A percentile compares a stretch with the other conserved stretches of the same genome.
Conservation (phyloP, 345 rosid species). For the Carallia pectinifolia region DNA sequence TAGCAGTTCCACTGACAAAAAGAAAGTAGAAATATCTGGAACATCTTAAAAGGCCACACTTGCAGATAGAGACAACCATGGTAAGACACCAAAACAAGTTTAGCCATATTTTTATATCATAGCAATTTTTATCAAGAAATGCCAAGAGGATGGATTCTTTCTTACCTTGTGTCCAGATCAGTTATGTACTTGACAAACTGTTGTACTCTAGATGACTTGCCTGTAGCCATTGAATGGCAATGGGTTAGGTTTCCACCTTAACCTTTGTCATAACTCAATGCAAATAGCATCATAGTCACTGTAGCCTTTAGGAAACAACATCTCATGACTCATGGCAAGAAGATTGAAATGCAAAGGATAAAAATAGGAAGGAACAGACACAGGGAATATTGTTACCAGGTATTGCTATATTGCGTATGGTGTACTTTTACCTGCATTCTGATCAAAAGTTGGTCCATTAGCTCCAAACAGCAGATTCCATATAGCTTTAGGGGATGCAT, state of each 20-base stretch:
- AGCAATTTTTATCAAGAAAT: background rate
- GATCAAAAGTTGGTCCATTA: slow-evolving; percentile 46
- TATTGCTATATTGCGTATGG: background rate
- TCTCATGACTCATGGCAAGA: background rate
- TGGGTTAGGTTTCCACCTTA: slow-evolving; percentile 7
- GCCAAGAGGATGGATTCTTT: slow-evolving; percentile 16
- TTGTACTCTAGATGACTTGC: slow-evolving; percentile 56
- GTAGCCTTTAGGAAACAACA: background rate
- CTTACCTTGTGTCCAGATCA: slow-evolving; percentile 72
- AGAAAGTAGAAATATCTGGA: slow-evolving; percentile 8
- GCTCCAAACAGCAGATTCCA: slow-evolving; percentile 78
- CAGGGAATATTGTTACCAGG: background rate
- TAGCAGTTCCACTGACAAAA: slow-evolving; percentile 54
- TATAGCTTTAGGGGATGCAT: slow-evolving; percentile 83
- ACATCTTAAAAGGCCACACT: slow-evolving; percentile 13
- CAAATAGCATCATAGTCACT: background rate
- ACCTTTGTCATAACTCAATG: background rate
- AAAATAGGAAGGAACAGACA: background rate
- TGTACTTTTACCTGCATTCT: slow-evolving; percentile 41
- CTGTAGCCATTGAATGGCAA: slow-evolving; percentile 32
- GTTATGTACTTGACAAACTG: slow-evolving; percentile 72
- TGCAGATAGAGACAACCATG: background rate
- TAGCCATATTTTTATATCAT: too few species aligned
- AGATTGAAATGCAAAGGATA: background rate
- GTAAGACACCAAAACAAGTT: background rate